Percentiles rank a stretch among this genome's conserved stretches.
Conservation (phyloP, 495 filamentous ascomycete genomes). For the Neurospora sp. region DNA sequence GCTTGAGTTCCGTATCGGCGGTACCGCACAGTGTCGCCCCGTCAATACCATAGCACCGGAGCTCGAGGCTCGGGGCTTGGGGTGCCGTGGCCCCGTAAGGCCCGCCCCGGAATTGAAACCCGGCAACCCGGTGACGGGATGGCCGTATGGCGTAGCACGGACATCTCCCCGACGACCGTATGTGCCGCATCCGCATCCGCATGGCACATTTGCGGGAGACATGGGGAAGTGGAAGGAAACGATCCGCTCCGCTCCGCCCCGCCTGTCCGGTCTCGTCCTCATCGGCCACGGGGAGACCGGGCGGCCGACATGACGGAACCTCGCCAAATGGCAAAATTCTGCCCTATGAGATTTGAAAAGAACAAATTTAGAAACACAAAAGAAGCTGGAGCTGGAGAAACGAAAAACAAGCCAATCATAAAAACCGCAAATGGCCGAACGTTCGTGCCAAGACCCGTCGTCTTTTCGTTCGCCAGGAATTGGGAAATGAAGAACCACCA, state of each 20-base stretch:
- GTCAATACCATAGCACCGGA: not conserved
- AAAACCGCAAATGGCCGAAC: not conserved
- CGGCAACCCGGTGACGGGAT: not conserved
- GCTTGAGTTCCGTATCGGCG: not conserved
- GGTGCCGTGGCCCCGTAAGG: not conserved
- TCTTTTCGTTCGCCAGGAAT: not conserved
- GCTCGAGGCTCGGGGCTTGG: not conserved
- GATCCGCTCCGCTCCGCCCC: not conserved
- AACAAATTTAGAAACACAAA: not conserved
- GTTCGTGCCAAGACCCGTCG: not conserved
- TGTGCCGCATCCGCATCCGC: not conserved
- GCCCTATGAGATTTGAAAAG: not conserved
- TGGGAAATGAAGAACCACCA: not conserved
- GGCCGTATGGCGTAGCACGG: not conserved
- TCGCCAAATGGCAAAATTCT: not conserved
- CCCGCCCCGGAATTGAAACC: not conserved
- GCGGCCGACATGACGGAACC: not conserved
- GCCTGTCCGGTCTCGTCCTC: not conserved
- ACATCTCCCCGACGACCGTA: not conserved
- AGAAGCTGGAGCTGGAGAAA: not conserved
- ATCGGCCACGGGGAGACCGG: not conserved
- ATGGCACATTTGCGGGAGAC: not conserved
- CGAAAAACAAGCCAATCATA: not conserved
- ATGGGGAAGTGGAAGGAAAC: not conserved
- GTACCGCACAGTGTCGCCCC: not conserved